Evolutionary conservation across 2,329 filamentous ascomycete species (phyloP), one percentile per base, ranked within the genome.

Genomic region (Pseudonectria buxi): DNA sequence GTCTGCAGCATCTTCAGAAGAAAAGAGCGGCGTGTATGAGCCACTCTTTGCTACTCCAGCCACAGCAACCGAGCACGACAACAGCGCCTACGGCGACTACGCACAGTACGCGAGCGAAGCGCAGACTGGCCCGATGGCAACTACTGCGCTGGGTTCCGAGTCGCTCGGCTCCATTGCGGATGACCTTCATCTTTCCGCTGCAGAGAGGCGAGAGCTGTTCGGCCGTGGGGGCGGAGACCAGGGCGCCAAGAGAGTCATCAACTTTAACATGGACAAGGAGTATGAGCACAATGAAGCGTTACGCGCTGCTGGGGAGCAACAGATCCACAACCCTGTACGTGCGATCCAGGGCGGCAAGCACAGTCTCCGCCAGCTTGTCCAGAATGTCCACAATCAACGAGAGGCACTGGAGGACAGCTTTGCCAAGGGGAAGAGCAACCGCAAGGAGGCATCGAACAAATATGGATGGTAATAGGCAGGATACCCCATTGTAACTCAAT

Each of bases 361-460:
- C 63, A 94, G 76, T 52, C 69, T 96, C 58, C 81, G 82, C 55
- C 88, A 95, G 65, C 70, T 96, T 50, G 84, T 96, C 47, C 87
- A 79, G 60, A 83, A 83, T 42, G 89, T 86, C 16, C 78, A 78
- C 47, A 85, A 72, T 43, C 88, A 96, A 63, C 80, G 81, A 55
- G 87, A 94, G 10, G 88, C 87, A 3, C 65, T 95, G 47, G 88
- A 95, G 62, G 90, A 96, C 54, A 89, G 86, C 57, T 95, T 95
- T 67, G 87, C 87, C 14, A 70, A 81, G 47, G 86, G 87, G 6
- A 81, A 76, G 64, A 76, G 74, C 50, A 92, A 89, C 54, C 81
- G 86, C 59, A 81, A 77, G 50, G 88, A 95, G 57, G 86, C 86
- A 14, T 85, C 84, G 4, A 80, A 76, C 39, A 78, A 77, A 51